Evolutionary conservation across 495 filamentous ascomycete genomes (phyloP), one percentile per base, ranked within the genome.

Genomic region (Hyaloscypha bicolor): DNA sequence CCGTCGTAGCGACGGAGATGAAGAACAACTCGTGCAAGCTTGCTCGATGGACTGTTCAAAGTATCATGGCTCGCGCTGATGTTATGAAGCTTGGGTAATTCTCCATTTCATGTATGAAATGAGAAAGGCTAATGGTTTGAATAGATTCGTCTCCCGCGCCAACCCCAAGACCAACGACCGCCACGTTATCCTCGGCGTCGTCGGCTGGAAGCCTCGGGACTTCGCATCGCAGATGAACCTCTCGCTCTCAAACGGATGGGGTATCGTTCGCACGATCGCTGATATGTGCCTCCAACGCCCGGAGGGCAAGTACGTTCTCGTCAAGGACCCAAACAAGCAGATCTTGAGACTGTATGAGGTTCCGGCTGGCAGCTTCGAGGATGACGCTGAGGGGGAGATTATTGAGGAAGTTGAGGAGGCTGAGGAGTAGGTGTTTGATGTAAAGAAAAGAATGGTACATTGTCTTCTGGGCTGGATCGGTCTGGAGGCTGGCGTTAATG

Each of bases 1-100:
- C 95, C 32, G 94, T 98, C 35, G 90, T 99, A 19, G 95, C 95
- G 22, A 99, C 95, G n/a, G 95, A 95, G 79, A 99, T 99, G 95
- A 99, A 99, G 89, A 99, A 99, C 86, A 99, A 99, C 85, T 91
- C 88, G 74, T 94, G 91, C 87, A 99, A 99, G 83, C 87, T 99
- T 63, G 96, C 95, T 39, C 83, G 95, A 72, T 99, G 95, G 95
- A 96, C 95, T 22, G 91, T 93, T 60, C 95, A 99, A 83, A 90
- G 89, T 71, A 97, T 98, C 74, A 86, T 99, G 52, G 94, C 95
- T 74, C 93, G 93, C 80, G 94, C 95, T 22, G 94, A 98, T 76
- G 83, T 90, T 66, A 97, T 99, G 93, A 99, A 98, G 84, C 88
- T 99, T 74, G 95, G 95, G 87, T 93, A 82, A 53, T 85, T 80